Evolutionary conservation across 2,329 filamentous ascomycete genomes (phyloP).

Genomic region (Penicillium sp.): DNA sequence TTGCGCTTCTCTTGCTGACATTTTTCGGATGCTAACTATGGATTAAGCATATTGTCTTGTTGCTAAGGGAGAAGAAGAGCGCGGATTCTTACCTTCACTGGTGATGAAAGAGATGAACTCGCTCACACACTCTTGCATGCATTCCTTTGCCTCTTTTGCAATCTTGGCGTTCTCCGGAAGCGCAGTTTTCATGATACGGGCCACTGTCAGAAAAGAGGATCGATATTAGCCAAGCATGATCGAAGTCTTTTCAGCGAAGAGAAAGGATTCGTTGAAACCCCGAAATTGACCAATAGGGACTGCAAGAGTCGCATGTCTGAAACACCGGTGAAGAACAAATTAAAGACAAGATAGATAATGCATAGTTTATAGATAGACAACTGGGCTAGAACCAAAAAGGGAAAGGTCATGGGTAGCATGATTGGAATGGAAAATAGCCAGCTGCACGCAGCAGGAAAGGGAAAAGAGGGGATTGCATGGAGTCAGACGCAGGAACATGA

Average conservation of each 20-base stretch:
- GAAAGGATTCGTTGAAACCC: not conserved
- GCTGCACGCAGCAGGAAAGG: slow-evolving; percentile 24
- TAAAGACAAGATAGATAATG: not conserved
- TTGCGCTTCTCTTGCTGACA: slow-evolving; percentile 99
- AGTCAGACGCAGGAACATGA: slow-evolving; percentile 32
- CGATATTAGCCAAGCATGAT: not conserved
- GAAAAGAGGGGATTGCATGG: slow-evolving; percentile 52
- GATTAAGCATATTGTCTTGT: not conserved
- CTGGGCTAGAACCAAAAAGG: not conserved
- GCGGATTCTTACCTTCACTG: slow-evolving; percentile 75
- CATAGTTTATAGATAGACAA: not conserved
- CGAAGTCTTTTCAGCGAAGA: not conserved
- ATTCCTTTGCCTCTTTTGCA: slow-evolving; percentile 97
- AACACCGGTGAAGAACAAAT: not conserved
- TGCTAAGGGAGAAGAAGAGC: not conserved
- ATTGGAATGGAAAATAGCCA: slow-evolving; percentile 19
- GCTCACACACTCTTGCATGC: slow-evolving; percentile 99
- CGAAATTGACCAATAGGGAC: slow-evolving; percentile 9
- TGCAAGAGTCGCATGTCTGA: not conserved
- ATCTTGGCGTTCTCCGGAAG: slow-evolving; percentile 98
- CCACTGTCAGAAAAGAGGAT: slow-evolving; percentile 64
- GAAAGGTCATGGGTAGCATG: not conserved
- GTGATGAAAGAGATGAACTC: slow-evolving; percentile 99
- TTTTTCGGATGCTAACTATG: slow-evolving; percentile 79
- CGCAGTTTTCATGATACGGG: slow-evolving; percentile 97